Percentiles rank a stretch among this genome's conserved stretches.
Conservation (phyloP, 768 basidiomycete genomes). For the Lanmaoa pseudosensibilis region DNA sequence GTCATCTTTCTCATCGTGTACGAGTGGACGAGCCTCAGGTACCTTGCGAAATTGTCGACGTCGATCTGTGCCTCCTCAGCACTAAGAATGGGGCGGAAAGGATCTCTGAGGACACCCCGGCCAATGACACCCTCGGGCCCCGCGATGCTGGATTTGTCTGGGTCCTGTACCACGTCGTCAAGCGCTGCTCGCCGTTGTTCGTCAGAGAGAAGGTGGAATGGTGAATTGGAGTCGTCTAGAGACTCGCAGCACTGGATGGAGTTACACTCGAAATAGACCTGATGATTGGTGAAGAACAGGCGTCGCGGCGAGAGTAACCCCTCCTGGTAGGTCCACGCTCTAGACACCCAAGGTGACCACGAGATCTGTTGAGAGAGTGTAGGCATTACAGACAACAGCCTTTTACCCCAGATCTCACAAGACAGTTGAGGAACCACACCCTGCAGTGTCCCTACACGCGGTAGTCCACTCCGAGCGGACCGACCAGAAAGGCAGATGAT, state of each 20-base stretch:
- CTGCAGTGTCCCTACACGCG: constrained; percentile 12
- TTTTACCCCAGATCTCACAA: constrained; percentile 2
- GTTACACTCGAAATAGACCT: constrained; percentile 22
- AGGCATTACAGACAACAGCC: constrained; percentile 14
- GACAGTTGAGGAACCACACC: constrained; percentile 12
- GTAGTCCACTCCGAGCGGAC: constrained; percentile 10
- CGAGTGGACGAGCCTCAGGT: constrained; percentile 3
- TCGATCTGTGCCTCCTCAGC: not conserved
- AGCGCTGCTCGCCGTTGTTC: not conserved
- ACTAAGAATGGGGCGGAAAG: constrained; percentile 5
- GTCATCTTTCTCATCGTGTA: constrained; percentile 6
- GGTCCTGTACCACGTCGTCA: not conserved
- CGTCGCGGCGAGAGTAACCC: constrained; percentile 16
- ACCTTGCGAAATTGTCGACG: not conserved
- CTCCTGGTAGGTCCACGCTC: constrained; percentile 23
- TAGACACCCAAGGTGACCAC: constrained; percentile 11
- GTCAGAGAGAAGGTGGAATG: constrained; percentile 12
- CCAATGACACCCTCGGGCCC: not conserved
- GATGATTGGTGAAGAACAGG: constrained; percentile 21
- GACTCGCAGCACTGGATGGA: constrained; percentile 14
- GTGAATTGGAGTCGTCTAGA: constrained; percentile 10
- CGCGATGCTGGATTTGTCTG: not conserved
- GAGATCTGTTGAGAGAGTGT: not conserved
- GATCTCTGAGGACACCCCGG: constrained; percentile 7
- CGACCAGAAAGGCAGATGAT: constrained; percentile 10